phyloP scores from a whole-genome alignment of 23 red algal genomes.

The Agarophyton chilense region DNA sequence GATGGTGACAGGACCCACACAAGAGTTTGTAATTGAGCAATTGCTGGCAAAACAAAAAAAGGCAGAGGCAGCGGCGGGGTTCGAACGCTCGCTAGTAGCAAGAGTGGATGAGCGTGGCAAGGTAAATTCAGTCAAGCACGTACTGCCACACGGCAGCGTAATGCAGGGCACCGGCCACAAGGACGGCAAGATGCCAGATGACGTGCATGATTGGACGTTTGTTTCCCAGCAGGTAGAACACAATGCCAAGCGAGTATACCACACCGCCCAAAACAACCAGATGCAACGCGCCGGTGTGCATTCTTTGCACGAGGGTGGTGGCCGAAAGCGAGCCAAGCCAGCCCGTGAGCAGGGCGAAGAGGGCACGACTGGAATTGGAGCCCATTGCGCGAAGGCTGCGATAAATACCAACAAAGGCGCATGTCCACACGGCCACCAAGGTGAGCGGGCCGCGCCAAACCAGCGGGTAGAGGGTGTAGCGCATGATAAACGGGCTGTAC shows the following conservation, averaged over 20 bases:
- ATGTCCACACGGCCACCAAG: slow-evolving; percentile 63
- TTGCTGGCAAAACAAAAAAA: too few species aligned
- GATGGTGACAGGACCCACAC: too few species aligned
- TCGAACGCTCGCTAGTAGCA: too few species aligned
- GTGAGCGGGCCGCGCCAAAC: slow-evolving; percentile 37
- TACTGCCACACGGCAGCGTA: slow-evolving; percentile 62
- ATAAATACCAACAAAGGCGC: slow-evolving; percentile 63
- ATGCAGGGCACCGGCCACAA: slow-evolving; percentile 70
- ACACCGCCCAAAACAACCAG: slow-evolving; percentile 72
- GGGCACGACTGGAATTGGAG: slow-evolving; percentile 15
- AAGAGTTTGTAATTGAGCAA: too few species aligned
- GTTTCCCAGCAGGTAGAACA: slow-evolving; percentile 79
- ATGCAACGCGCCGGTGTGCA: slow-evolving; percentile 42
- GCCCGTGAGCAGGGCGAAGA: slow-evolving; percentile 71
- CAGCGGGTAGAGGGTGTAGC: slow-evolving; percentile 41
- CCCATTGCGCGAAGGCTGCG: slow-evolving; percentile 30
- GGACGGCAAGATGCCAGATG: slow-evolving; percentile 78
- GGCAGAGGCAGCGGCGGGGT: too few species aligned
- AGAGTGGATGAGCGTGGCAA: too few species aligned
- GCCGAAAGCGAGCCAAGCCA: slow-evolving; percentile 68
- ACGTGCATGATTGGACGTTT: slow-evolving; percentile 72
- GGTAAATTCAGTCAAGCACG: slow-evolving; percentile 9
- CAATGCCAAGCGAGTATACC: slow-evolving; percentile 70
- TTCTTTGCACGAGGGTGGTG: slow-evolving; percentile 37
- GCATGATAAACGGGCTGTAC: slow-evolving; percentile 80